These are phyloP conservation scores for Malus sieversii DNA, from an alignment of 306 rosid genomes.

Conservation along the genomic window DNA sequence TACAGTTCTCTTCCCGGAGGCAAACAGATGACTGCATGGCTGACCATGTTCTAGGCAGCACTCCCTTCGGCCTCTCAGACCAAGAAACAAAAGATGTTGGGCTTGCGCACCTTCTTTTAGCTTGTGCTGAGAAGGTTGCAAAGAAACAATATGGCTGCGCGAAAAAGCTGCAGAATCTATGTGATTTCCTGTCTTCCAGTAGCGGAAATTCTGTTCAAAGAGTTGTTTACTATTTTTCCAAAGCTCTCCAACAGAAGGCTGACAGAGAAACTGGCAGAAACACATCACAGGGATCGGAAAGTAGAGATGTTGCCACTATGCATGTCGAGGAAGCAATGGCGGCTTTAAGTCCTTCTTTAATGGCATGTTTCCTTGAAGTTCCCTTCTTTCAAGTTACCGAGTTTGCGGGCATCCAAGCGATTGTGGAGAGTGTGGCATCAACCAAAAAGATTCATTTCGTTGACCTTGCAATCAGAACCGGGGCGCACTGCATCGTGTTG, in stretches of 20 bases:
- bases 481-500: conserved; percentile 21
- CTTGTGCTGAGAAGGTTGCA: conserved; percentile 55
- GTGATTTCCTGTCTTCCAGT: conserved; percentile 28
- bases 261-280: conserved; percentile 38
- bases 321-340: conserved; percentile 1
- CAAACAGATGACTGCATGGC: conserved; percentile 4
- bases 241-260: conserved; percentile 43
- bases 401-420: conserved; percentile 31
- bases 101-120: conserved; percentile 49
- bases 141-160: conserved; percentile 34
- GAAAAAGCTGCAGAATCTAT: conserved; percentile 27
- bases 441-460: conserved; percentile 29
- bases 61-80: conserved; percentile 31
- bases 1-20: conserved; percentile 27
- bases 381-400: conserved; percentile 21
- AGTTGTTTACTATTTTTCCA: conserved; percentile 38
- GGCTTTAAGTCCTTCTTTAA: conserved; percentile 9
- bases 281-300: background rate
- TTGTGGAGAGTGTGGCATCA: conserved; percentile 20
- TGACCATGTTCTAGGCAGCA: conserved; percentile 27
- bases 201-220: conserved; percentile 41
- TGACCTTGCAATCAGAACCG: conserved; percentile 22
- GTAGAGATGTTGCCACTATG: conserved; percentile 12
- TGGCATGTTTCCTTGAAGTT: conserved; percentile 21
- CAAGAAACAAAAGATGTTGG: conserved; percentile 43